Base-by-base conservation (phyloP, 495 filamentous ascomycete genomes). In the Chaetomidium leptoderma region DNA sequence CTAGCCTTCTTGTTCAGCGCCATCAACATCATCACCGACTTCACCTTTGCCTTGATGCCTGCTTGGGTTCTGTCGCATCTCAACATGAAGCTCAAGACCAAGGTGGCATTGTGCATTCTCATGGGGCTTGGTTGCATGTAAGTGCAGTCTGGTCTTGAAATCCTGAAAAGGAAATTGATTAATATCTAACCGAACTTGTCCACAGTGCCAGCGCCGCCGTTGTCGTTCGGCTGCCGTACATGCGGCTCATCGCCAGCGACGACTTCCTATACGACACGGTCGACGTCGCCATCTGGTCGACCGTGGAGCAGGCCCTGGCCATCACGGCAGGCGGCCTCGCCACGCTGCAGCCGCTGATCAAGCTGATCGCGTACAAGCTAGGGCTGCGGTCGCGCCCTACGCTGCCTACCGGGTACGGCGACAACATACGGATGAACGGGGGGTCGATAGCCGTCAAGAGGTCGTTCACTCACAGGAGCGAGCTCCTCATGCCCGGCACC, bases 281-380 rank as follows among this genome's bases (percentile, higher is more conserved):
- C 39, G 55, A 67, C 55, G 53, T 73, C 13, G 66, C 70, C 6
- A 65, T 73, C 47, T 73, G 69, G 70, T 70, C 67, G 2, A 67
- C 69, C 0, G 59, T 66, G 17, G 72, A 74, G 44, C 59, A 67
- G n/a, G 61, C 61, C 13, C 61, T 74, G 21, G 67, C 63, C 51
- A 69, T 74, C 50, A 64, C 66, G 3, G 72, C 72, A 6, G 67
- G 54, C 24, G 53, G 60, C 10, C 53, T 72, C 17, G 69, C 69
- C n/a, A 74, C 70, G 3, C 60, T 74, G 14, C 64, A 65, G 10
- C 70, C 71, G 10, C 53, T 74, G 7, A n/a, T 53, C 14, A 60
- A 56, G 19, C 16, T 49, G 2, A 42, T 63, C n/a, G 61, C 21
- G 6, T 55, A 45, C 42, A 63, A 50, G 42, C 26, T 63, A 3